Evolutionary conservation across 495 filamentous ascomycete genomes (phyloP).

Genomic region (Penicillium cataractarum): DNA sequence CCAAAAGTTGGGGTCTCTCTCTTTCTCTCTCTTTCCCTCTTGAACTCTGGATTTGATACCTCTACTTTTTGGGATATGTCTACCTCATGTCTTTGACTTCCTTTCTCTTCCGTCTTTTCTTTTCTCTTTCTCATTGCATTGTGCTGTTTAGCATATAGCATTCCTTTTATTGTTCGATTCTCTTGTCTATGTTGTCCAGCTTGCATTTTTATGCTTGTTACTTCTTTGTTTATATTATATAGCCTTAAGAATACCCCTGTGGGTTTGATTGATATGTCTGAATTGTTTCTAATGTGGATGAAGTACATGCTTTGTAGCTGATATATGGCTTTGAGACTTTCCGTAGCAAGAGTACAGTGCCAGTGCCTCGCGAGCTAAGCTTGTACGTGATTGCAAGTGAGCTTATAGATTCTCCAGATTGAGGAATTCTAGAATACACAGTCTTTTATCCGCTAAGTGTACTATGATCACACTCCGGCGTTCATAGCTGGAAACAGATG

Average conservation of each 20-base stretch:
- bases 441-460: too few species aligned
- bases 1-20: background rate
- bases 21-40: background rate
- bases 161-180: background rate
- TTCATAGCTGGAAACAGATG: too few species aligned
- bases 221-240: background rate
- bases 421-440: too few species aligned
- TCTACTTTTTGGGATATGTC: background rate
- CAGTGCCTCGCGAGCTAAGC: too few species aligned
- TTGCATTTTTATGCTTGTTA: constrained; percentile 1
- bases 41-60: background rate
- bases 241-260: background rate
- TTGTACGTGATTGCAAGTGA: too few species aligned
- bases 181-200: background rate
- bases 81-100: background rate
- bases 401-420: too few species aligned
- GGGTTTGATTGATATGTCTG: background rate
- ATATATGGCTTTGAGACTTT: background rate
- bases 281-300: background rate
- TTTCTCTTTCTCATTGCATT: constrained; percentile 1
- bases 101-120: background rate
- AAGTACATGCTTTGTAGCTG: background rate
- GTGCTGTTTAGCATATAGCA: background rate
- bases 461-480: too few species aligned
- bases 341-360: too few species aligned